phyloP scores from a whole-genome alignment of 345 rosid genomes.

The Bruguiera sexangula region DNA sequence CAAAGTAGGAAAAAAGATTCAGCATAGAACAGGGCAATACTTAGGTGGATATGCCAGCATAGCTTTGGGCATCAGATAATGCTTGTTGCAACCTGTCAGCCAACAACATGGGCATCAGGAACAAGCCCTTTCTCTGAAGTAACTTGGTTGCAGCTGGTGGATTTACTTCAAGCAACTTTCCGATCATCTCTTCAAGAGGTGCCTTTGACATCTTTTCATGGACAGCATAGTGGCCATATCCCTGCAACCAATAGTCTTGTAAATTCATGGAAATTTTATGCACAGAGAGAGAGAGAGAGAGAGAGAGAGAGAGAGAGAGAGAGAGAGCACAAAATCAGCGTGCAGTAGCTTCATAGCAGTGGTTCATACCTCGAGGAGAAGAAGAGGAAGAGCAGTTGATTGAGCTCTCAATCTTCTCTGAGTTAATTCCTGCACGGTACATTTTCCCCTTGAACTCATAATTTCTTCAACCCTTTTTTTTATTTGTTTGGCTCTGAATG shows the following conservation, averaged over 20 bases:
- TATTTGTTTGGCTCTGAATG: too few species aligned
- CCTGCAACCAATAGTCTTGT: slow-evolving; percentile 28
- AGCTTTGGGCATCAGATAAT: slow-evolving; percentile 1
- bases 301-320: too few species aligned
- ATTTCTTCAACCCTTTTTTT: background rate
- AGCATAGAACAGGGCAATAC: background rate
- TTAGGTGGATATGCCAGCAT: background rate
- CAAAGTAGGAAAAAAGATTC: background rate
- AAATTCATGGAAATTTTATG: background rate
- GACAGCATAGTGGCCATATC: slow-evolving; percentile 45
- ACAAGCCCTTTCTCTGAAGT: slow-evolving; percentile 52
- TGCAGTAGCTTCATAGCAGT: background rate
- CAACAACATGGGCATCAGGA: slow-evolving; percentile 41
- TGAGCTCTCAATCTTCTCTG: slow-evolving; percentile 51
- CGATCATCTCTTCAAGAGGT: slow-evolving; percentile 52
- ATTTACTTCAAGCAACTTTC: slow-evolving; percentile 39
- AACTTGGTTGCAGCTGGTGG: slow-evolving; percentile 43
- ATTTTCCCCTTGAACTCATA: slow-evolving; percentile 6
- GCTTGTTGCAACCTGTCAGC: slow-evolving; percentile 26
- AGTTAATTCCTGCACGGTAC: slow-evolving; percentile 48
- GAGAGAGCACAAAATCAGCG: too few species aligned
- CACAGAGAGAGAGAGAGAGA: background rate
- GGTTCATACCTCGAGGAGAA: slow-evolving; percentile 42
- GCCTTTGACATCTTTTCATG: slow-evolving; percentile 37
- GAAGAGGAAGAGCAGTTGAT: slow-evolving; percentile 34